Base-by-base conservation (phyloP, 108 stramenopile genomes). In the Conticribra weissflogii region DNA sequence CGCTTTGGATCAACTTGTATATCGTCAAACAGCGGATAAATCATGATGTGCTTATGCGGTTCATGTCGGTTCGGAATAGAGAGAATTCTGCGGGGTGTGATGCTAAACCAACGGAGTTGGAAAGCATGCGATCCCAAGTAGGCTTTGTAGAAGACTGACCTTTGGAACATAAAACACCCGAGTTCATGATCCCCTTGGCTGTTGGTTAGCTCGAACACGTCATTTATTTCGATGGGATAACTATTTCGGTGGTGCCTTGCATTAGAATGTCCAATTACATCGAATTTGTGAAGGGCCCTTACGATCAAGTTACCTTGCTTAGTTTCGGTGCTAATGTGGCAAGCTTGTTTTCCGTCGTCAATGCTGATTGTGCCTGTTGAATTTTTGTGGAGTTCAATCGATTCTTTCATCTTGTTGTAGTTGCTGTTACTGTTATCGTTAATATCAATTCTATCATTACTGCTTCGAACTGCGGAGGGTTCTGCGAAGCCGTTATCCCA, bases 71-170 rank as follows among this genome's bases (percentile, higher is more conserved):
- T 71, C 1, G 86, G 84, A 17, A 88, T 81, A 9, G 83, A 85
- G n/a, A 49, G 29, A n/a, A 92, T 74, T 59, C 62, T 55, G 27
- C 79, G 57, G 17, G 76, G 59, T 14, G 83, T 76, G 30, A 92
- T 72, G 46, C 74, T 83, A 52, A 92, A 92, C 88, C 88, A 88
- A 30, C 88, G 74, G 33, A 88, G 61, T 47, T 86, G 78, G 76
- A 88, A 92, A 17, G 82, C 90, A 73, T 85, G 66, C 0, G 64
- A 54, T 17, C 72, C 83, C 58, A 86, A 75, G 19, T 66, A 53
- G 17, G 86, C 85, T 60, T 85, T 87, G 64, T 92, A 92, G 53
- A 92, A 92, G 3, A 71, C 52, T 4, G 84, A 86, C 23, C 76
- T 63, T 57, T 92, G 86, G 85, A 86, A 92, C 2, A 88, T 65